Evolutionary conservation across 2,329 filamentous ascomycete species (phyloP), one percentile per base, ranked within the genome.

Genomic region (Lecanicillium sp.): DNA sequence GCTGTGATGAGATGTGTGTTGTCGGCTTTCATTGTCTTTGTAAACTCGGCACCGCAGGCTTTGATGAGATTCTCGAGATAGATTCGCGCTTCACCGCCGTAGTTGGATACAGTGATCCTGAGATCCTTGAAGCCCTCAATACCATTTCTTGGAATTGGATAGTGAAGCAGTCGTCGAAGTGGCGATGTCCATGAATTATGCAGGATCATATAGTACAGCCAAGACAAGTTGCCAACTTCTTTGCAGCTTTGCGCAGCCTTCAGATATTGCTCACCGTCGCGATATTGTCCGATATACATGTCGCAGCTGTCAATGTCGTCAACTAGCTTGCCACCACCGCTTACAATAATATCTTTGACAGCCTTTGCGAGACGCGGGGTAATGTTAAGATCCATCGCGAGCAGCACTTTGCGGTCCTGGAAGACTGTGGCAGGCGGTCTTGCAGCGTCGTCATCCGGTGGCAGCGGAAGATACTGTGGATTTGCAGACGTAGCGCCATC

Each of bases 1-100:
- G 92, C 92, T 1, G 90, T 95, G 51, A 98, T 83, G 1, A 98
- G 75, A 62, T 98, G 92, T 0, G 89, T 96, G 57, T 98, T 96
- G 45, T 95, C 88, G 48, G 84, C 78, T 59, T 87, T 94, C 78
- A 98, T 85, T 0, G 87, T 94, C 64, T 94, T 94, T 20, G 92
- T 98, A 55, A 87, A 96, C 45, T 84, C 81, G 8, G 85, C 90
- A 13, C 92, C 92, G 13, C 83, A 73, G 17, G 88, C 88, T 43
- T 70, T 78, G 50, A 95, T 83, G 28, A 98, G 71, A 49, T 95
- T 96, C 59, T 96, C 89, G 4, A 98, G 71, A 53, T 96, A 98
- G 37, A 87, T 80, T 33, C 92, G 80, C 13, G 92, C 87, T 59
- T 98, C 92, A 22, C 92, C 92, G 33, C 87, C 87, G 56, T 98